A percentile compares a stretch with the other conserved stretches of the same genome.
These are phyloP conservation scores for Ogataea hybrid DNA, from an alignment of 1,139 yeast genomes.

Conservation along the genomic window DNA sequence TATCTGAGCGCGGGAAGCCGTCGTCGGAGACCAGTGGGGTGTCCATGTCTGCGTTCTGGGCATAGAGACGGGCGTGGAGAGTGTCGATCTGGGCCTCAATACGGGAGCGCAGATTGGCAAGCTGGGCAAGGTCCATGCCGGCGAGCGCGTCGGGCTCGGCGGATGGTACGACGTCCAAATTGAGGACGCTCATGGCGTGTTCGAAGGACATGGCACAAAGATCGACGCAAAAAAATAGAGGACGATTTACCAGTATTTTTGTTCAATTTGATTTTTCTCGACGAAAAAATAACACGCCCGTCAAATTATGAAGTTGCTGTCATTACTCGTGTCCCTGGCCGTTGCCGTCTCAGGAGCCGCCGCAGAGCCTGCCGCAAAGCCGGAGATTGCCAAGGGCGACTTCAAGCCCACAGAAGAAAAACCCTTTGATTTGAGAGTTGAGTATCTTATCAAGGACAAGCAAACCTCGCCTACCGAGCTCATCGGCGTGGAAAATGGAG, in stretches of 20 bases:
- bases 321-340: constrained; percentile 24
- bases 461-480: constrained; percentile 41
- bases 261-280: constrained; percentile 7
- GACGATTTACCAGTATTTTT: constrained; percentile 1
- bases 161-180: constrained; percentile 13
- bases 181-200: constrained; percentile 19
- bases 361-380: constrained; percentile 15
- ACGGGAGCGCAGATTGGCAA: constrained; percentile 16
- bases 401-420: constrained; percentile 32
- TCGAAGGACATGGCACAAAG: constrained; percentile 21
- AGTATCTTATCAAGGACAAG: constrained; percentile 42
- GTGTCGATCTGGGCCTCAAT: constrained; percentile 26
- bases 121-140: constrained; percentile 4
- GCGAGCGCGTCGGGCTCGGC: constrained; percentile 11
- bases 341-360: constrained; percentile 18
- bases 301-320: constrained; percentile 16
- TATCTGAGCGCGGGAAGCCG: constrained; percentile 84
- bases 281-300: constrained; percentile 1
- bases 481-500: constrained; percentile 48
- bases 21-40: constrained; percentile 64
- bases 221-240: constrained; percentile 8
- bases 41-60: constrained; percentile 54
- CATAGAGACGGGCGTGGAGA: constrained; percentile 22
- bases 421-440: constrained; percentile 41
- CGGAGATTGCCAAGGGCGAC: constrained; percentile 13